Evolutionary conservation across 2,329 filamentous ascomycete species (phyloP).

Genomic region (Trichoderma sp.): DNA sequence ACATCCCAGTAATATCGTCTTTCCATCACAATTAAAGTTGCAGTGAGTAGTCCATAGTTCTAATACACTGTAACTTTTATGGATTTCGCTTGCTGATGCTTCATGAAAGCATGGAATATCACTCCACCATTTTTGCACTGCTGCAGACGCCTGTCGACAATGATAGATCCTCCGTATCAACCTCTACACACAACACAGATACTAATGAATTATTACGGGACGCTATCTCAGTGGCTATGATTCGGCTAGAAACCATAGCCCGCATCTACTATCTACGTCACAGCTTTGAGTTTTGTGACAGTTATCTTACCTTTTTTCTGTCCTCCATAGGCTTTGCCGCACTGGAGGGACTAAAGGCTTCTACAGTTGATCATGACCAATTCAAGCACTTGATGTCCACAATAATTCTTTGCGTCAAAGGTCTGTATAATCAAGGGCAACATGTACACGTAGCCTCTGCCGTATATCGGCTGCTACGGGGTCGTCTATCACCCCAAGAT

Average conservation of each 20-base stretch:
- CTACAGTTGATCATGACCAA: neutral
- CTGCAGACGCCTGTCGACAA: neutral
- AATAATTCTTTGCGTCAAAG: conserved; percentile 3
- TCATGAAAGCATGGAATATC: neutral
- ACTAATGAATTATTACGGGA: neutral
- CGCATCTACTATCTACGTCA: conserved; percentile 36
- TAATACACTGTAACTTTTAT: neutral
- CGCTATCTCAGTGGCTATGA: conserved; percentile 22
- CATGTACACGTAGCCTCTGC: neutral
- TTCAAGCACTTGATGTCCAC: neutral
- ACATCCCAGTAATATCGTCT: conserved; percentile 24
- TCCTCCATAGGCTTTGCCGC: neutral
- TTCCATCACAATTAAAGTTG: conserved; percentile 32
- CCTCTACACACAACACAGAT: neutral
- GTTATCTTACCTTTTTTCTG: neutral
- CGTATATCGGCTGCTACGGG: neutral
- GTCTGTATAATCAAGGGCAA: conserved; percentile 2
- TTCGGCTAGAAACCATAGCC: conserved; percentile 31
- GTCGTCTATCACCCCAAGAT: neutral
- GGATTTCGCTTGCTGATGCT: neutral
- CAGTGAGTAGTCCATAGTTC: conserved; percentile 27
- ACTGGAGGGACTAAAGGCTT: neutral
- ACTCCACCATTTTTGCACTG: neutral
- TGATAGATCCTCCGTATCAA: neutral
- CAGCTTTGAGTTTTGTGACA: conserved; percentile 24